phyloP scores from a whole-genome alignment of 1,284 basidiomycete genomes.

The Rhodotorula sp. region DNA sequence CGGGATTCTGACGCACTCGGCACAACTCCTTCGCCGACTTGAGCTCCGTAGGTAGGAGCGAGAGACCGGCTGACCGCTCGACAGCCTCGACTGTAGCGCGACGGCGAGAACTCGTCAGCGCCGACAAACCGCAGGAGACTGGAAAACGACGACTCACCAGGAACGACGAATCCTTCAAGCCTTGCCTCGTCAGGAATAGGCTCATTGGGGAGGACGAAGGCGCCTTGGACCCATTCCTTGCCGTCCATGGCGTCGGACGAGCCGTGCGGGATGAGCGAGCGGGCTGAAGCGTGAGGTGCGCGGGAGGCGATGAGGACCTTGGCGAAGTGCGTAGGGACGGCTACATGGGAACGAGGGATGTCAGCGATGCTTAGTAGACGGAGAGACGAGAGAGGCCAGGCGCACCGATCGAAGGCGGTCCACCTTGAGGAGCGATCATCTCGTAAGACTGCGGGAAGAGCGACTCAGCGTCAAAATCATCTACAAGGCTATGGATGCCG shows the following conservation, averaged over 20 bases:
- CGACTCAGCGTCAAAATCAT: not conserved
- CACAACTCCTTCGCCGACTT: constrained; percentile 79
- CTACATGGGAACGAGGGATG: constrained; percentile 51
- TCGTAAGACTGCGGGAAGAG: constrained; percentile 66
- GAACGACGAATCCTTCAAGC: constrained; percentile 73
- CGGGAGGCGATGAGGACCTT: constrained; percentile 85
- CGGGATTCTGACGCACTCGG: constrained; percentile 55
- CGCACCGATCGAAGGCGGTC: constrained; percentile 47
- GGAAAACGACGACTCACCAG: constrained; percentile 56
- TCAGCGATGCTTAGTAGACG: not conserved
- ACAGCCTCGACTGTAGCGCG: constrained; percentile 71
- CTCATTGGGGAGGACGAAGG: constrained; percentile 91
- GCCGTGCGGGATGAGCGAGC: not conserved
- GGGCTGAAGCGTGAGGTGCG: constrained; percentile 48
- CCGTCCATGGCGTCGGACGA: constrained; percentile 40
- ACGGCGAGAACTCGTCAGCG: not conserved
- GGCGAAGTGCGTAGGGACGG: constrained; percentile 97
- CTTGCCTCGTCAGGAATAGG: constrained; percentile 79
- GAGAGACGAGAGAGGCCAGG: constrained; percentile 50
- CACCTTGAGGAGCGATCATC: constrained; percentile 74
- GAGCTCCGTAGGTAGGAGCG: constrained; percentile 79
- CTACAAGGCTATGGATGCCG: not conserved
- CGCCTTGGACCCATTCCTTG: constrained; percentile 75
- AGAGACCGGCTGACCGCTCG: constrained; percentile 85
- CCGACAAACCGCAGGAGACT: too few relatives aligned